Evolutionary conservation across 257 asterid species (phyloP).

Genomic region (Scutellaria galericulata): DNA sequence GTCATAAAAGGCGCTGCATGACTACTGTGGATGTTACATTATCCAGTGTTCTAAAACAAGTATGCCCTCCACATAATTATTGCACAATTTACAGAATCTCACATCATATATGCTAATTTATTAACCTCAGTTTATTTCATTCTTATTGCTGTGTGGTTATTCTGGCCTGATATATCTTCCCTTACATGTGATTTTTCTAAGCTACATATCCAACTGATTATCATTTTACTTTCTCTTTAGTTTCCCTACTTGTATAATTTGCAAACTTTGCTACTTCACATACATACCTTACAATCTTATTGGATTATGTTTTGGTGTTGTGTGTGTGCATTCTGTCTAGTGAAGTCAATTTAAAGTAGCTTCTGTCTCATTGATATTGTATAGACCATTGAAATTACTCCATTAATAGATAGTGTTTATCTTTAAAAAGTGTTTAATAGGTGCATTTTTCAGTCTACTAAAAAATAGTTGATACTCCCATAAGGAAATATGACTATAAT

Average conservation of each 20-base stretch:
- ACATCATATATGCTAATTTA: neutral
- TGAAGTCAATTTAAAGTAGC: neutral
- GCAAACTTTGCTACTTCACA: neutral
- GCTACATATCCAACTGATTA: constrained; percentile 9
- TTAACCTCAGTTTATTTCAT: neutral
- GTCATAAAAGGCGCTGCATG: neutral
- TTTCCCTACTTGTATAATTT: neutral
- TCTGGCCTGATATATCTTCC: neutral
- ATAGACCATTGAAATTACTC: too few relatives aligned
- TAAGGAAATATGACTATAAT: too few relatives aligned
- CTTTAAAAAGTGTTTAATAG: too few relatives aligned
- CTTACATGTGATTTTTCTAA: neutral
- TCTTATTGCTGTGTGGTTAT: neutral
- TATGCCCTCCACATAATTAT: constrained; percentile 2
- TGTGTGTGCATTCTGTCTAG: constrained; percentile 9
- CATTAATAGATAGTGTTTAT: too few relatives aligned
- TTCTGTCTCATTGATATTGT: neutral
- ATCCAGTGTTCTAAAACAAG: neutral
- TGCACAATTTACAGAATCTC: neutral
- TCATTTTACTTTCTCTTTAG: neutral
- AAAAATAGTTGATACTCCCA: too few relatives aligned
- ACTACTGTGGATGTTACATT: constrained; percentile 4
- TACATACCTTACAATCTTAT: neutral
- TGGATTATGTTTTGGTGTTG: neutral
- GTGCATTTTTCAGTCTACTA: too few relatives aligned